Conservation (phyloP, 169 alveolate species). For the Eimeria nieschulzi region DNA sequence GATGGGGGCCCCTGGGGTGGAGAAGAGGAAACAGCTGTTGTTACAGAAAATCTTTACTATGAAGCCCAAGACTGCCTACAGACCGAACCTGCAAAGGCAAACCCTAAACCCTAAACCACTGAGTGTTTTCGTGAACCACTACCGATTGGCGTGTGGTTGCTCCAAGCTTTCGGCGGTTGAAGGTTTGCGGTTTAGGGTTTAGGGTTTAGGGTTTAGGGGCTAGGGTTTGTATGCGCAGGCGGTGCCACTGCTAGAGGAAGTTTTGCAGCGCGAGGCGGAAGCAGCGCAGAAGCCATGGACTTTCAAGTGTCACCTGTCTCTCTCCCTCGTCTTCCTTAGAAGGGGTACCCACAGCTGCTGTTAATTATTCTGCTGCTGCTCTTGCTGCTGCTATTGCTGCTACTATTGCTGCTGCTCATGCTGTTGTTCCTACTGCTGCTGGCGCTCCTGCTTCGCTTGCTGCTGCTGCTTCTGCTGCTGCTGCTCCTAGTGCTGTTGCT, state of each 20-base stretch:
- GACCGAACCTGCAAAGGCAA: slow-evolving; percentile 50
- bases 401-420: background rate
- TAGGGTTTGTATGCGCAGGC: slow-evolving; percentile 38
- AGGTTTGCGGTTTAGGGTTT: background rate
- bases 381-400: background rate
- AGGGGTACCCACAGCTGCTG: slow-evolving; percentile 9
- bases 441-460: background rate
- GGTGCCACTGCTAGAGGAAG: slow-evolving; percentile 40
- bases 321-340: slow-evolving; percentile 25
- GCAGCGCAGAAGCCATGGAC: slow-evolving; percentile 42
- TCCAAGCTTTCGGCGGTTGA: too few species aligned
- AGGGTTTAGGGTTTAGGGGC: background rate
- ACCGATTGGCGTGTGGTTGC: too few species aligned
- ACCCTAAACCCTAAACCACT: background rate
- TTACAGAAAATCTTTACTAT: slow-evolving; percentile 46
- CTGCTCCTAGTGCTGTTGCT: background rate
- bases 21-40: slow-evolving; percentile 36
- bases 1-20: slow-evolving; percentile 67
- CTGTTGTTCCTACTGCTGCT: background rate
- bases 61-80: slow-evolving; percentile 61
- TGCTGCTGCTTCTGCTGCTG: background rate
- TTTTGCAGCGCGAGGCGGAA: slow-evolving; percentile 58
- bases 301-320: slow-evolving; percentile 40
- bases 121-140: too few species aligned
- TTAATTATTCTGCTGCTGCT: background rate